A percentile compares a stretch with the other conserved stretches of the same genome.
These are phyloP conservation scores for Trypanosoma brucei DNA, from an alignment of 208 protist species.

Conservation along the genomic window DNA sequence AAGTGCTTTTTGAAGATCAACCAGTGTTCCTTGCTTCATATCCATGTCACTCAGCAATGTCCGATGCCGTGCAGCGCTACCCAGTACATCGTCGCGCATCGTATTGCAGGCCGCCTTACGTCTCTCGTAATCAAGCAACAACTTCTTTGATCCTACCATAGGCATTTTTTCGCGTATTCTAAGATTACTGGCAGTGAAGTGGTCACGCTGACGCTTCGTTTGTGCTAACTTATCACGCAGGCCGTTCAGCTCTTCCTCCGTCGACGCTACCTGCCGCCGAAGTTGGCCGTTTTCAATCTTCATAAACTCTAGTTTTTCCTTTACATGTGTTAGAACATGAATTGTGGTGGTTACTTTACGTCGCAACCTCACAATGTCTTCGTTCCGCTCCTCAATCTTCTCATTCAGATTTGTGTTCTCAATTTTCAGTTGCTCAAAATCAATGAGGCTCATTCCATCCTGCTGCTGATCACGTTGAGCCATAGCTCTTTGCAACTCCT, in stretches of 20 bases:
- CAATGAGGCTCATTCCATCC: constrained; percentile 95
- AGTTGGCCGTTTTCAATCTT: constrained; percentile 88
- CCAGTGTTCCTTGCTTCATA: constrained; percentile 50
- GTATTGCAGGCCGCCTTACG: constrained; percentile 78
- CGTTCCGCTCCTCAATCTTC: constrained; percentile 98
- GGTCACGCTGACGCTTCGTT: constrained; percentile 90
- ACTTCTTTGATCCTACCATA: constrained; percentile 90
- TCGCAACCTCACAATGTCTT: constrained; percentile 95
- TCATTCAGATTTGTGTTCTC: constrained; percentile 98
- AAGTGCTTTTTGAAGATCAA: constrained; percentile 51
- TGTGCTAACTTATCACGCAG: constrained; percentile 87
- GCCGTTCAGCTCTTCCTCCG: constrained; percentile 85
- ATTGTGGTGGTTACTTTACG: constrained; percentile 95
- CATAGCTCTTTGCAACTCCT: constrained; percentile 50
- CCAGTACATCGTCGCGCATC: constrained; percentile 67
- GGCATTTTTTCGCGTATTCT: constrained; percentile 91
- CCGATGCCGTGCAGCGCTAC: constrained; percentile 72
- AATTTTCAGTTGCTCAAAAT: constrained; percentile 99
- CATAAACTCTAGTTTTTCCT: constrained; percentile 97
- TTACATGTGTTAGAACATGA: constrained; percentile 97
- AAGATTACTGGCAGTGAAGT: constrained; percentile 77
- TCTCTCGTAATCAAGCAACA: constrained; percentile 93
- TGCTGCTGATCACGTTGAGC: constrained; percentile 59
- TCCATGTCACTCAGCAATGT: constrained; percentile 55
- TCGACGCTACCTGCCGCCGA: constrained; percentile 76